Percentiles rank a stretch among this genome's conserved stretches.
These are phyloP conservation scores for Thalassiosira pacifica DNA, from an alignment of 352 stramenopile genomes.

Conservation along the genomic window DNA sequence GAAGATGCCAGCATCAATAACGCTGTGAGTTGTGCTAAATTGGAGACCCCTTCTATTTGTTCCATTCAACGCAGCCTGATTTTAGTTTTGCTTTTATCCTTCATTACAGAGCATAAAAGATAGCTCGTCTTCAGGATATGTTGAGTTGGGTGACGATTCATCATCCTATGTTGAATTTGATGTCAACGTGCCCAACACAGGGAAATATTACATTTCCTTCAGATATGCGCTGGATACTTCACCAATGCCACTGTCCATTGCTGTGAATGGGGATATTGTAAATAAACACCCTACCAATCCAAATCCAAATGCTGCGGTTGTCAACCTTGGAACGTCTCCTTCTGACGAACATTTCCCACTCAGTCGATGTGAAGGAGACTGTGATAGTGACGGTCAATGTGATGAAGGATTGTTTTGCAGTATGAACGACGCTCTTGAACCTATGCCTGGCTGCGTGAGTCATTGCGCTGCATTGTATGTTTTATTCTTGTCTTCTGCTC, in stretches of 20 bases:
- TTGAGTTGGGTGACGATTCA: slow-evolving; percentile 30
- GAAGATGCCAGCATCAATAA: slow-evolving; percentile 54
- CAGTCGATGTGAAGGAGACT: slow-evolving; percentile 54
- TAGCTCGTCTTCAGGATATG: slow-evolving; percentile 18
- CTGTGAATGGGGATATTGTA: slow-evolving; percentile 48
- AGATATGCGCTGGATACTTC: slow-evolving; percentile 50
- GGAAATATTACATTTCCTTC: slow-evolving; percentile 58
- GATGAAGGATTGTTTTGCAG: slow-evolving; percentile 51
- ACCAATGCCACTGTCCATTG: slow-evolving; percentile 29
- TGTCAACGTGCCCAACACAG: slow-evolving; percentile 46
- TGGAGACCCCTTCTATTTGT: too few relatives aligned
- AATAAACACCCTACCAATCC: neutral
- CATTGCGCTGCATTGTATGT: neutral
- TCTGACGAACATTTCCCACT: slow-evolving; percentile 27
- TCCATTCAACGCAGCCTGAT: too few relatives aligned
- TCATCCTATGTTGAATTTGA: slow-evolving; percentile 50
- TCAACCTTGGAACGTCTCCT: neutral
- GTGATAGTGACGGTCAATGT: slow-evolving; percentile 55
- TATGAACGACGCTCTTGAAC: slow-evolving; percentile 41
- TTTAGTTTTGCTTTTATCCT: neutral
- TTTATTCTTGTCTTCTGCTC: too few relatives aligned
- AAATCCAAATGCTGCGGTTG: neutral
- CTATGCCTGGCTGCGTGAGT: slow-evolving; percentile 57
- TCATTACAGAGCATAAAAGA: slow-evolving; percentile 22
- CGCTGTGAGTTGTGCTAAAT: slow-evolving; percentile 11